phyloP scores from a whole-genome alignment of 192 early-diverging fungal genomes.

The Coemansia sp. region DNA sequence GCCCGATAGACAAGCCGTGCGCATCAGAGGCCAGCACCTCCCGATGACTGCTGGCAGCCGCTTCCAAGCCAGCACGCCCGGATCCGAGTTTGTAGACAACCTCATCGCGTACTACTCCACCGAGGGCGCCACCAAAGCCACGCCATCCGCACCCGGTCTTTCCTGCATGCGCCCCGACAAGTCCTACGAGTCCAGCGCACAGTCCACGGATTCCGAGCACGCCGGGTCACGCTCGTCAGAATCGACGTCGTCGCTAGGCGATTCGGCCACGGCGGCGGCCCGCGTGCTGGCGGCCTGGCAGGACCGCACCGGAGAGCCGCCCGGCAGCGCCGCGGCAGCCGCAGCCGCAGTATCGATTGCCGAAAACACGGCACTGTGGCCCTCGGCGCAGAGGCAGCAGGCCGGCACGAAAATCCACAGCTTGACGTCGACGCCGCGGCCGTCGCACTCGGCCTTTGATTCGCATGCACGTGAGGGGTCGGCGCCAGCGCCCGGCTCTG shows the following conservation, averaged over 20 bases:
- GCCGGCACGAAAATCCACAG: constrained; percentile 17
- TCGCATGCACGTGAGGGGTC: constrained; percentile 24
- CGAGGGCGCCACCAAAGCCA: constrained; percentile 4
- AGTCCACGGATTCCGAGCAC: constrained; percentile 40
- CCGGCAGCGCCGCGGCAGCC: constrained; percentile 1
- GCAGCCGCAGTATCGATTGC: constrained; percentile 2
- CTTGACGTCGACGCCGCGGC: constrained; percentile 26
- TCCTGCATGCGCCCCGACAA: constrained; percentile 32
- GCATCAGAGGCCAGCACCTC: too few species aligned
- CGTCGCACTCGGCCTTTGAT: constrained; percentile 13
- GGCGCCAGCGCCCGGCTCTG: constrained; percentile 19
- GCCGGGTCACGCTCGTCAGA: constrained; percentile 28
- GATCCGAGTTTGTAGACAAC: constrained; percentile 37
- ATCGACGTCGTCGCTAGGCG: constrained; percentile 38
- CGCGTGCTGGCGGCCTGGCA: constrained; percentile 51
- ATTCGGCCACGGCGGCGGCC: constrained; percentile 44
- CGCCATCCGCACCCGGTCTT: constrained; percentile 6
- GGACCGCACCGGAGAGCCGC: constrained; percentile 26
- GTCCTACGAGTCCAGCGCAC: constrained; percentile 21
- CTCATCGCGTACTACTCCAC: constrained; percentile 37
- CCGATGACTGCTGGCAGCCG: constrained; percentile 32
- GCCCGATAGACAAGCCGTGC: too few species aligned
- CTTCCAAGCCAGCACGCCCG: constrained; percentile 9
- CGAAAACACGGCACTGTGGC: constrained; percentile 8
- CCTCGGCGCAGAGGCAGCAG: constrained; percentile 3